Evolutionary conservation across 495 filamentous ascomycete species (phyloP).

Genomic region (Xylaria acuta): DNA sequence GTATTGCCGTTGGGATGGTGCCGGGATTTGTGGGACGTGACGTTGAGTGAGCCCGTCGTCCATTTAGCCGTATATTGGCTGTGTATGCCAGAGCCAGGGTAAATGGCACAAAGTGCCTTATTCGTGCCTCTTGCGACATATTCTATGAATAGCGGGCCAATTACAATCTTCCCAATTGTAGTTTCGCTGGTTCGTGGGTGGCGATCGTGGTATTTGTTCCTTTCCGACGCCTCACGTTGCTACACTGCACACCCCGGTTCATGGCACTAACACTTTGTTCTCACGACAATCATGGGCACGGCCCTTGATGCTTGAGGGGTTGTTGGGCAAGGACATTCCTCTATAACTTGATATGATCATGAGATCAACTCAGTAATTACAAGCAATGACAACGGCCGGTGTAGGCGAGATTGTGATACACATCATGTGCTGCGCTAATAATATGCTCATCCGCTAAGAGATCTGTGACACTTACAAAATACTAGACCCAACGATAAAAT

Average conservation of each 20-base stretch:
- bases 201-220: not conserved
- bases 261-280: not conserved
- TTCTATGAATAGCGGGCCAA: constrained; percentile 26
- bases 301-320: not conserved
- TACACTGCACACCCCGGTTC: constrained; percentile 1
- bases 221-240: not conserved
- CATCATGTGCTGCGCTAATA: not conserved
- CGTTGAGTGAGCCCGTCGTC: constrained; percentile 30
- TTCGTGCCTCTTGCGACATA: constrained; percentile 4
- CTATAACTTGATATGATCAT: not conserved
- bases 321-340: not conserved
- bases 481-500: not conserved
- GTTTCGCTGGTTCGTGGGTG: constrained; percentile 1
- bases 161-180: constrained; percentile 14
- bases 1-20: constrained; percentile 28
- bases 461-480: not conserved
- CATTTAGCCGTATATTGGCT: constrained; percentile 45
- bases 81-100: constrained; percentile 31
- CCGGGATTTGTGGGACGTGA: constrained; percentile 37
- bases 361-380: not conserved
- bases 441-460: not conserved
- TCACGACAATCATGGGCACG: not conserved
- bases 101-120: constrained; percentile 31
- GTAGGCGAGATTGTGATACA: not conserved
- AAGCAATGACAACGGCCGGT: not conserved